These are phyloP conservation scores for Schizonepeta tenuifolia DNA, from an alignment of 257 asterid genomes.

Conservation along the genomic window DNA sequence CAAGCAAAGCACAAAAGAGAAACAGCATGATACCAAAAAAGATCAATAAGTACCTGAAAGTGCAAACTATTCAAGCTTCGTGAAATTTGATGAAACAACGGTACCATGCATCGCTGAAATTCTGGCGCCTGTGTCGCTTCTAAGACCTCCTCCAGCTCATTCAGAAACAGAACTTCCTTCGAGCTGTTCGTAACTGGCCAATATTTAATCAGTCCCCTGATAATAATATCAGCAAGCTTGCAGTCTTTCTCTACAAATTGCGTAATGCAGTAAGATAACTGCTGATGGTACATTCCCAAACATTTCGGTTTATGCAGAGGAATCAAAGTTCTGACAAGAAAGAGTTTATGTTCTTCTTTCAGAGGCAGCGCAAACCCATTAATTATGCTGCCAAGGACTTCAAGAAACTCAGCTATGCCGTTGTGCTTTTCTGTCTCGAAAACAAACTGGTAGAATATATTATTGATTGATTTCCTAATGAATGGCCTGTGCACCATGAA, in stretches of 20 bases:
- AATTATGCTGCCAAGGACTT: slow-evolving; percentile 79
- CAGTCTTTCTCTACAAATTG: slow-evolving; percentile 85
- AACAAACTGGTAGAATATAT: slow-evolving; percentile 67
- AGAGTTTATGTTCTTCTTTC: slow-evolving; percentile 85
- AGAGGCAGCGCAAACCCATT: slow-evolving; percentile 89
- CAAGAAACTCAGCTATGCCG: slow-evolving; percentile 80
- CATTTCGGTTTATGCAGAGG: slow-evolving; percentile 83
- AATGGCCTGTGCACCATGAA: slow-evolving; percentile 89
- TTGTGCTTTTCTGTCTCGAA: slow-evolving; percentile 83
- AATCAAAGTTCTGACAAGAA: slow-evolving; percentile 68
- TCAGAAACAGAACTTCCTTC: slow-evolving; percentile 80
- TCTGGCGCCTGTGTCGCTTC: slow-evolving; percentile 79
- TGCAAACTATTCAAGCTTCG: slow-evolving; percentile 76
- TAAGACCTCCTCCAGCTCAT: slow-evolving; percentile 82
- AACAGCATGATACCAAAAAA: neutral
- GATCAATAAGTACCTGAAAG: slow-evolving; percentile 63
- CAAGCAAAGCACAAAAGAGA: slow-evolving; percentile 2
- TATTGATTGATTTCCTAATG: slow-evolving; percentile 78
- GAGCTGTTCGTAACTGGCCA: slow-evolving; percentile 89
- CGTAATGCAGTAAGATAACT: slow-evolving; percentile 68
- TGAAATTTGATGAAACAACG: slow-evolving; percentile 73
- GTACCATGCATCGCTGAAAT: slow-evolving; percentile 82
- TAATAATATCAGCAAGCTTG: slow-evolving; percentile 76
- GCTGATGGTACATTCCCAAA: slow-evolving; percentile 83
- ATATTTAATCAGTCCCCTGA: slow-evolving; percentile 73